phyloP scores from a whole-genome alignment of 2,329 filamentous ascomycete genomes.

The Nakataea oryzae region DNA sequence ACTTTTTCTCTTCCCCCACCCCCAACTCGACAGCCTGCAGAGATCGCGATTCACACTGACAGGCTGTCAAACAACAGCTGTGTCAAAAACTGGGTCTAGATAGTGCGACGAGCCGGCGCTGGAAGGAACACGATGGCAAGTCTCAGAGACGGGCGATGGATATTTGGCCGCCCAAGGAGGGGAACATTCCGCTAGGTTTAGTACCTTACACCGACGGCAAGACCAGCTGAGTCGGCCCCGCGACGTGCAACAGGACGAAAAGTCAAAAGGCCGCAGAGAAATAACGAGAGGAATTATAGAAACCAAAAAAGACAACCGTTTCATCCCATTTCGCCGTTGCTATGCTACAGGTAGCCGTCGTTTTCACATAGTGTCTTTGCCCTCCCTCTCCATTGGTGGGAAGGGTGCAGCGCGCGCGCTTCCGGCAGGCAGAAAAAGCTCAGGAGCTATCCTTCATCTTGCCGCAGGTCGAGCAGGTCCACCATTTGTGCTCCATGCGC shows the following conservation, averaged over 20 bases:
- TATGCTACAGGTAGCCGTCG: background rate
- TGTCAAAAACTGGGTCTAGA: background rate
- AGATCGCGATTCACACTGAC: no score
- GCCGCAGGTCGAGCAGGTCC: constrained; percentile 45
- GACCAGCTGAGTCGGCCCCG: background rate
- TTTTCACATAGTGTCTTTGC: background rate
- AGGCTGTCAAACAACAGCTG: background rate
- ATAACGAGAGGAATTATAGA: background rate
- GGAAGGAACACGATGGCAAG: background rate
- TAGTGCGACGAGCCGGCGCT: background rate
- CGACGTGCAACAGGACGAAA: background rate
- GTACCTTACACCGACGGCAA: background rate
- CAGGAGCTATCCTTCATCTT: constrained; percentile 39
- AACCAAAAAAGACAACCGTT: background rate
- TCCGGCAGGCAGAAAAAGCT: background rate
- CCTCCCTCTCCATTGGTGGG: no score
- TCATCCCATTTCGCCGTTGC: background rate
- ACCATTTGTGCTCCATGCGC: constrained; percentile 42
- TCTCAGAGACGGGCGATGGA: background rate
- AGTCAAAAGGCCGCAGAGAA: background rate
- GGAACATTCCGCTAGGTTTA: no score
- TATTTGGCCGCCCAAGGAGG: no score
- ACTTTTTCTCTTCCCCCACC: no score
- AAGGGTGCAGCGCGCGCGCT: no score
- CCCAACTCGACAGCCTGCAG: no score